A percentile compares a stretch with the other conserved stretches of the same genome.
These are phyloP conservation scores for Tulasnella sp. DNA, from an alignment of 768 basidiomycete species.

Conservation along the genomic window DNA sequence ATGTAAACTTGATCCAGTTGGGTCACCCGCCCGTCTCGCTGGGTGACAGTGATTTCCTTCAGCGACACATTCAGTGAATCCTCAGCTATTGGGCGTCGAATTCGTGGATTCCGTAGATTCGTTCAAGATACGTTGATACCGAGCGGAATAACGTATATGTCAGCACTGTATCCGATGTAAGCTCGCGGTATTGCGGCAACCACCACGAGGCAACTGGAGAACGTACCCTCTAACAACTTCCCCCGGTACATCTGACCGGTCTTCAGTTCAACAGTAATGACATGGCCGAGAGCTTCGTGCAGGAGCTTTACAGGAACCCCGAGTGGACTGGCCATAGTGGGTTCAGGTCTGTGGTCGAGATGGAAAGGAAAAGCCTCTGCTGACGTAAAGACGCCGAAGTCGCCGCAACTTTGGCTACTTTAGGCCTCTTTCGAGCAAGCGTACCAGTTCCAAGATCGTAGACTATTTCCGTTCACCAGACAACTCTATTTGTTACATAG, in stretches of 20 bases:
- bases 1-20: slow-evolving; percentile 99
- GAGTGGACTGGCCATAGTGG: slow-evolving; percentile 53
- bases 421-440: too few species aligned
- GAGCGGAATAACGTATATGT: background rate
- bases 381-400: slow-evolving; percentile 9
- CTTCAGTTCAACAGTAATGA: slow-evolving; percentile 98
- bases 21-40: slow-evolving; percentile 96
- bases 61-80: slow-evolving; percentile 97
- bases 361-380: slow-evolving; percentile 10
- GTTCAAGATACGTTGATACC: background rate
- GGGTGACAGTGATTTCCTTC: slow-evolving; percentile 96
- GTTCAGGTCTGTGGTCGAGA: slow-evolving; percentile 6
- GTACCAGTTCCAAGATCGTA: too few species aligned
- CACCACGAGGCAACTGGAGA: background rate
- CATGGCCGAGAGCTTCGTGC: slow-evolving; percentile 94
- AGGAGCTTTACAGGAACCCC: slow-evolving; percentile 96
- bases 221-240: slow-evolving; percentile 92
- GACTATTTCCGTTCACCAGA: too few species aligned
- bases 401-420: background rate
- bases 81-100: slow-evolving; percentile 68
- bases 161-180: slow-evolving; percentile 14
- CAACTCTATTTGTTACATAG: too few species aligned
- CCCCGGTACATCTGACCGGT: slow-evolving; percentile 97
- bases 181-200: slow-evolving; percentile 19
- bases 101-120: background rate